Percentiles rank a stretch among this genome's conserved stretches.
phyloP scores from a whole-genome alignment of 2,329 filamentous ascomycete genomes.

The Knoxdaviesia proteae region DNA sequence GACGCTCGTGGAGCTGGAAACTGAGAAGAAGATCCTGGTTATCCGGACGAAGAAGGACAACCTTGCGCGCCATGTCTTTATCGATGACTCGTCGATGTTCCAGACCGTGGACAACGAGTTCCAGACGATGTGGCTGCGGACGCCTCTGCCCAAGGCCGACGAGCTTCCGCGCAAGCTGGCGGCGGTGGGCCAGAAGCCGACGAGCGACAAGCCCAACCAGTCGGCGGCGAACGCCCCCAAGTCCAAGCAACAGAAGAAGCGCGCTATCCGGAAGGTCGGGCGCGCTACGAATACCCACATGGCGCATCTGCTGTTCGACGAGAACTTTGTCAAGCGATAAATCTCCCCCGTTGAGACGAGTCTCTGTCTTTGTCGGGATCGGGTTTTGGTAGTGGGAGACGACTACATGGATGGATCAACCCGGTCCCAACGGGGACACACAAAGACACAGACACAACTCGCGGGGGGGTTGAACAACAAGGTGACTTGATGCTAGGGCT shows the following conservation, averaged over 20 bases:
- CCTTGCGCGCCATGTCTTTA: conserved; percentile 69
- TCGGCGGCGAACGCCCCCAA: conserved; percentile 19
- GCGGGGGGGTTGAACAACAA: too few species aligned
- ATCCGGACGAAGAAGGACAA: conserved; percentile 85
- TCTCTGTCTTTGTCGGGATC: too few species aligned
- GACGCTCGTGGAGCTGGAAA: conserved; percentile 58
- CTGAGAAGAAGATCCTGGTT: conserved; percentile 60
- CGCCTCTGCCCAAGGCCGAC: conserved; percentile 53
- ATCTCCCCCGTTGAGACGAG: too few species aligned
- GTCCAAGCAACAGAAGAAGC: conserved; percentile 55
- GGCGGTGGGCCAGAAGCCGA: conserved; percentile 62
- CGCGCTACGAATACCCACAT: conserved; percentile 83
- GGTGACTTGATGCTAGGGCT: too few species aligned
- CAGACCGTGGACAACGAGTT: conserved; percentile 68
- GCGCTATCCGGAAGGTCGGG: conserved; percentile 41
- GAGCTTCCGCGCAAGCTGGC: conserved; percentile 60
- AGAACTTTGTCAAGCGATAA: conserved; percentile 6
- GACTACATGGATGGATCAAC: too few species aligned
- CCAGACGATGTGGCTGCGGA: conserved; percentile 60
- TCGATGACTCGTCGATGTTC: conserved; percentile 61
- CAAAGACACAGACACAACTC: too few species aligned
- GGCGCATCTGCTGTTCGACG: conserved; percentile 62
- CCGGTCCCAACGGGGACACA: too few species aligned
- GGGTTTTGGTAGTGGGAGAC: too few species aligned
- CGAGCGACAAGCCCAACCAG: conserved; percentile 54